Base-by-base conservation (phyloP, 2,329 filamentous ascomycete genomes). In the Trichophaea hybrida region DNA sequence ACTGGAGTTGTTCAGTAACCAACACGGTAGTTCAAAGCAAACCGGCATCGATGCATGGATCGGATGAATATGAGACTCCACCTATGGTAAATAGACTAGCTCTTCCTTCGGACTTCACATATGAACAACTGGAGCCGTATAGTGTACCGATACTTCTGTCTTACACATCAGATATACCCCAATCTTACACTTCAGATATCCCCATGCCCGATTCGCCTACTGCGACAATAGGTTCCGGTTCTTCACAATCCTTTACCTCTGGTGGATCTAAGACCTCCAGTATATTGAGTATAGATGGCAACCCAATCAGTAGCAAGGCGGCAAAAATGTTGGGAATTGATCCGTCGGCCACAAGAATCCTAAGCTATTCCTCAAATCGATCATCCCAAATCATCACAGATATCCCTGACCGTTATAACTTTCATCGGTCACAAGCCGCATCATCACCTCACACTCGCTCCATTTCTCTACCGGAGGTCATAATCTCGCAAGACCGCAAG, bases 291-390 rank as follows among this genome's bases (percentile, higher is more conserved):
- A 4, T 50, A 17, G 13, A 44, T 51, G 53, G 57, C 10, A 52
- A 56, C 24, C 35, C 37, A 8, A 48, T 64, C 59, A 53, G 34
- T n/a, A 55, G 40, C 31, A 64, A 62, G 40, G 57, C 46, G 13
- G 58, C 58, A 13, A 62, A 50, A 54, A 62, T 60, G 31, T 54
- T 62, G n/a, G 62, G 62, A 35, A 62, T 64, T 31, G 58, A 60
- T 15, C 53, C 35, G 35, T 35, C 35, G 15, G 1, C 34, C n/a
- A 6, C 4, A 34, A 31, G n/a, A 13, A 55, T 24, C 31, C 13
- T 15, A 32, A 44, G 33, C 37, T 31, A 31, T 15, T 5, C 17
- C 17, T 6, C 13, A 10, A 17, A 32, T n/a, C 10, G 10, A 15
- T 6, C 37, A 13, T 35, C 50, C 1, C 32, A n/a, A 8, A 2